These are phyloP conservation scores for Neurospora tetrasperma DNA, from an alignment of 495 filamentous ascomycete species.

Conservation along the genomic window DNA sequence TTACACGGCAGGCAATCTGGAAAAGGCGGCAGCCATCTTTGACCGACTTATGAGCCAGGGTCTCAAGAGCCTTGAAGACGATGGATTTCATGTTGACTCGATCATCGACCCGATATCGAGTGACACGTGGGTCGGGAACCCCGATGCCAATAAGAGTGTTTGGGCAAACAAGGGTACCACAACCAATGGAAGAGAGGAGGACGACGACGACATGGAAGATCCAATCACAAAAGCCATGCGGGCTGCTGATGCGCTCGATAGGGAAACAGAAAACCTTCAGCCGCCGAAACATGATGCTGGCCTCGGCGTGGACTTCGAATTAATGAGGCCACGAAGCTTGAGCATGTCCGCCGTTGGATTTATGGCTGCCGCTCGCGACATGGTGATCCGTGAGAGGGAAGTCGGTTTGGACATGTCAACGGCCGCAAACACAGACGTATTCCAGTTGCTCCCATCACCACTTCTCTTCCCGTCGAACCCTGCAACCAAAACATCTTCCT, in stretches of 20 bases:
- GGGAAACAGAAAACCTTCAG: slow-evolving; percentile 35
- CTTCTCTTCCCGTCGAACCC: not conserved
- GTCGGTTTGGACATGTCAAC: not conserved
- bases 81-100: not conserved
- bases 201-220: slow-evolving; percentile 16
- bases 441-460: not conserved
- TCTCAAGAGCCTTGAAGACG: slow-evolving; percentile 23
- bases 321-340: slow-evolving; percentile 20
- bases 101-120: not conserved
- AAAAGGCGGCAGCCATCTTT: slow-evolving; percentile 34
- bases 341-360: slow-evolving; percentile 24
- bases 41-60: slow-evolving; percentile 31
- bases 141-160: not conserved
- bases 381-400: not conserved
- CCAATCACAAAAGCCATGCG: slow-evolving; percentile 37
- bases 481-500: not conserved
- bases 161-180: not conserved
- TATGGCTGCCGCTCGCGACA: slow-evolving; percentile 13
- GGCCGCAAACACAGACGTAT: not conserved
- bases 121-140: not conserved
- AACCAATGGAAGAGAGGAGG: not conserved
- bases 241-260: slow-evolving; percentile 40
- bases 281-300: slow-evolving; percentile 25
- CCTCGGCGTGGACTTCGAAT: slow-evolving; percentile 17
- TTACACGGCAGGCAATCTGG: slow-evolving; percentile 30